A percentile compares a stretch with the other conserved stretches of the same genome.
These are phyloP conservation scores for Cystofilobasidium capitatum DNA, from an alignment of 768 basidiomycete genomes.

Conservation along the genomic window DNA sequence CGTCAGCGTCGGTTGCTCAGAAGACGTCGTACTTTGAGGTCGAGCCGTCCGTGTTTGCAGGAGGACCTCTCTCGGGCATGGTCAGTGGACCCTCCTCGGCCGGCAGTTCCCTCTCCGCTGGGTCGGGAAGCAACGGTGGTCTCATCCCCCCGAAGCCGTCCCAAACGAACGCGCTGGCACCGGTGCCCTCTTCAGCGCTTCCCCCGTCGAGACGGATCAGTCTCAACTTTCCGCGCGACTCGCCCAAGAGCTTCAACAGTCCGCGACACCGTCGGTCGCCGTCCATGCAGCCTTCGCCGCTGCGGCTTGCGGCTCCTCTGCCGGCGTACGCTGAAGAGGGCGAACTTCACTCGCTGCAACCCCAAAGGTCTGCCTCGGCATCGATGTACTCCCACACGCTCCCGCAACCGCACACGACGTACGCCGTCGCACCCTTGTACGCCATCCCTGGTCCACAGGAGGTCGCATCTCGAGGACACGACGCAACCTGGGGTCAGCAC, in stretches of 20 bases:
- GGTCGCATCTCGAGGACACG: too few species aligned
- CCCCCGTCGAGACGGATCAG: neutral
- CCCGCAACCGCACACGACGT: too few species aligned
- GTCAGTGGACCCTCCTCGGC: neutral
- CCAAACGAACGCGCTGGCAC: neutral
- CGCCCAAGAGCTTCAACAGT: neutral
- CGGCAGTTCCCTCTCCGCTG: neutral
- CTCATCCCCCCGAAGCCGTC: neutral
- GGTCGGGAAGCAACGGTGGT: neutral
- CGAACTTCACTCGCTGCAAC: neutral
- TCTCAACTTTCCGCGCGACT: neutral
- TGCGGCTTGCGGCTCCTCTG: neutral
- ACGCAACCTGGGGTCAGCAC: too few species aligned
- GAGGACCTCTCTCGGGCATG: neutral
- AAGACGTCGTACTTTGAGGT: neutral
- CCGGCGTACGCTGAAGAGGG: neutral
- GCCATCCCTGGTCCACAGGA: too few species aligned
- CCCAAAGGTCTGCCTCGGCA: neutral
- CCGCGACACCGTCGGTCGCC: neutral
- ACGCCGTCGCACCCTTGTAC: too few species aligned
- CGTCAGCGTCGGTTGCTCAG: neutral
- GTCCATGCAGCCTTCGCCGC: slow-evolving; percentile 1
- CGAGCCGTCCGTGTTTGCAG: slow-evolving; percentile 4
- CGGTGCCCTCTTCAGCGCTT: neutral
- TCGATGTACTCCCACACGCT: too few species aligned